Evolutionary conservation across 805 yeast species (phyloP), one percentile per base, ranked within the genome.

Genomic region (Wickerhamiella cacticola): DNA sequence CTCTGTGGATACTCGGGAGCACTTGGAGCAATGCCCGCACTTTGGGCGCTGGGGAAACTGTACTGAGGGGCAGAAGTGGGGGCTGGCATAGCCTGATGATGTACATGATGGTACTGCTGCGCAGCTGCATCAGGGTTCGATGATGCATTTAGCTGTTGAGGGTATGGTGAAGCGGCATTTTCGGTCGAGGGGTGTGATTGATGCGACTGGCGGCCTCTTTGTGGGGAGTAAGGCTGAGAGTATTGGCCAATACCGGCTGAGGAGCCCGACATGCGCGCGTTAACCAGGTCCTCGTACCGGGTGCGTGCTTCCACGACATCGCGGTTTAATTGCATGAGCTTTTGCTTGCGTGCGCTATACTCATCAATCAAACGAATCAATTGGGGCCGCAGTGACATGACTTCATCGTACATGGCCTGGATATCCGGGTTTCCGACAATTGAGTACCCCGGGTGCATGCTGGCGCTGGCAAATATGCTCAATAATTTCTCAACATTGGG

Each of bases 331-430:
- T 75, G 75, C 52, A 78, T 68, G 51, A 89, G 67, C 53, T 89
- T 96, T 55, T 87, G 83, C 59, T 82, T 78, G 57, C 85, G 75
- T 40, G 75, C 73, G 31, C 85, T 73, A 62, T 85, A 82, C 62
- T 83, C 77, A 49, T 85, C 95, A 52, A 92, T 76, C 56, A 79
- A 66, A 57, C 76, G 76, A 13, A 84, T 84, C 51, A 92, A 69
- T 52, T 78, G 74, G 0, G 87, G 85, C 53, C 94, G 77, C 44
- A 85, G 67, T 3, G 87, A 77, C 15, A 82, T 73, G 1, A 87
- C 70, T 12, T 78, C 72, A 46, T 86, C 84, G 61, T 88, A 83
- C 51, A 85, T 66, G 28, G 69, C 68, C 51, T 86, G 87, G 21
- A 89, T 71, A 48, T 84, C 87, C 43, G 79, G 83, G 53, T 78